Percentiles rank a stretch among this genome's conserved stretches.
Evolutionary conservation across 169 alveolate species (phyloP).

Genomic region (Perkinsus marinus): DNA sequence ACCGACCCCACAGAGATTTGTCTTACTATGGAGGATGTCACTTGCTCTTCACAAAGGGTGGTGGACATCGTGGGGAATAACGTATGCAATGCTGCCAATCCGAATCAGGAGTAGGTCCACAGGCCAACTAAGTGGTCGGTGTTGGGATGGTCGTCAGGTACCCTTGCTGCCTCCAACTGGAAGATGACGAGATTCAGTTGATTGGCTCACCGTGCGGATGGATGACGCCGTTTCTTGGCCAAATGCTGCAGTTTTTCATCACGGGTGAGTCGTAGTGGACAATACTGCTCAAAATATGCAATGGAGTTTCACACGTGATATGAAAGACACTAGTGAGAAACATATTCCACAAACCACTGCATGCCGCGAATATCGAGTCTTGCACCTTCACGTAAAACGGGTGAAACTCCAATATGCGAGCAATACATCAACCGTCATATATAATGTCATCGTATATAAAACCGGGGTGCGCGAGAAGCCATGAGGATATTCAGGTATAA

Average conservation of each 20-base stretch:
- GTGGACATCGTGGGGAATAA: background rate
- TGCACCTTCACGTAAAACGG: too few relatives aligned
- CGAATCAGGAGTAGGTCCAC: background rate
- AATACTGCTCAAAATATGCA: too few relatives aligned
- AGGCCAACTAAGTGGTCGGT: background rate
- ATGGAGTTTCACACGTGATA: too few relatives aligned
- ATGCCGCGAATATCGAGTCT: too few relatives aligned
- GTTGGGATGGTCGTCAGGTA: background rate
- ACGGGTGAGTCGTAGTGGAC: background rate
- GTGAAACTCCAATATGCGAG: too few relatives aligned
- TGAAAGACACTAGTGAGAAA: too few relatives aligned
- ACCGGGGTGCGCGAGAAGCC: too few relatives aligned
- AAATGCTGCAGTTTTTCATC: background rate
- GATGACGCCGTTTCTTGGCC: background rate
- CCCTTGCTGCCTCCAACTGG: background rate
- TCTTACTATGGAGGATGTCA: background rate
- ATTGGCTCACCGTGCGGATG: background rate
- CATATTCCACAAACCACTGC: too few relatives aligned
- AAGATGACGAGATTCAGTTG: background rate
- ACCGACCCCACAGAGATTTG: background rate
- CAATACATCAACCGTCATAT: too few relatives aligned
- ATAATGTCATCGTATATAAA: too few relatives aligned
- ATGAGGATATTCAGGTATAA: too few relatives aligned
- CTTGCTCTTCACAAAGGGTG: background rate
- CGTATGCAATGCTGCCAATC: background rate